A percentile compares a stretch with the other conserved stretches of the same genome.
phyloP scores from a whole-genome alignment of 495 filamentous ascomycete genomes.

The Xylaria flabelliformis region DNA sequence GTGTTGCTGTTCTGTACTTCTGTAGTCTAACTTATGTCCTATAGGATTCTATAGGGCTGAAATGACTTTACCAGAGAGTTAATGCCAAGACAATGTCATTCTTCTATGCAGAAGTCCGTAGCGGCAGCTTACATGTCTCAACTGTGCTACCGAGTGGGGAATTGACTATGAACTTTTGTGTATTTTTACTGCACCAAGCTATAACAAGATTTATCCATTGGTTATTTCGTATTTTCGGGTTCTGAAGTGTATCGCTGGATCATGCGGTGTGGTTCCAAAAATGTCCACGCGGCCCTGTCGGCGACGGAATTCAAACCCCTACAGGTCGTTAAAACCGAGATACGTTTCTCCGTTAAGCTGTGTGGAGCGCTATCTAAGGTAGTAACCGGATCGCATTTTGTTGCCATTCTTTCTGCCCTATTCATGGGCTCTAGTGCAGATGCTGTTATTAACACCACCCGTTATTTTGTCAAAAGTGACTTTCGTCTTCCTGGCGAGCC shows the following conservation, averaged over 20 bases:
- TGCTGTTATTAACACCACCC: constrained; percentile 10
- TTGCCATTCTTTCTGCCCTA: constrained; percentile 14
- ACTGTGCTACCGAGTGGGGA: background rate
- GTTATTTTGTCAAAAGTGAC: constrained; percentile 2
- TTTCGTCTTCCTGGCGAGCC: background rate
- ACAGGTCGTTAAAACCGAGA: constrained; percentile 21
- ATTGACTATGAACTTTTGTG: background rate
- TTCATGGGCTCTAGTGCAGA: background rate
- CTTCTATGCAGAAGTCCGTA: constrained; percentile 19
- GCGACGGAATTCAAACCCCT: constrained; percentile 17
- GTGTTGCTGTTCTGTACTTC: background rate
- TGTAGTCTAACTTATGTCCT: background rate
- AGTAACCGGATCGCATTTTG: constrained; percentile 22
- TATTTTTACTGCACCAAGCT: background rate
- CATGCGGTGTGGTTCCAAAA: constrained; percentile 4
- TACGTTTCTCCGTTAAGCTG: constrained; percentile 7
- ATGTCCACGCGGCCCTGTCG: constrained; percentile 19
- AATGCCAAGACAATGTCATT: constrained; percentile 16
- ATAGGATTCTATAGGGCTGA: constrained; percentile 25
- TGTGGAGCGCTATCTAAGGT: constrained; percentile 13
- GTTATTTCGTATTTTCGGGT: constrained; percentile 4
- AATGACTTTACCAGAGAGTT: constrained; percentile 6
- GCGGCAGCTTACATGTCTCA: constrained; percentile 2
- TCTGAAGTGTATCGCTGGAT: background rate
- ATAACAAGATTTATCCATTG: background rate